Percentiles rank a stretch among this genome's conserved stretches.
phyloP scores from a whole-genome alignment of 805 yeast species.

The Pichia californica region DNA sequence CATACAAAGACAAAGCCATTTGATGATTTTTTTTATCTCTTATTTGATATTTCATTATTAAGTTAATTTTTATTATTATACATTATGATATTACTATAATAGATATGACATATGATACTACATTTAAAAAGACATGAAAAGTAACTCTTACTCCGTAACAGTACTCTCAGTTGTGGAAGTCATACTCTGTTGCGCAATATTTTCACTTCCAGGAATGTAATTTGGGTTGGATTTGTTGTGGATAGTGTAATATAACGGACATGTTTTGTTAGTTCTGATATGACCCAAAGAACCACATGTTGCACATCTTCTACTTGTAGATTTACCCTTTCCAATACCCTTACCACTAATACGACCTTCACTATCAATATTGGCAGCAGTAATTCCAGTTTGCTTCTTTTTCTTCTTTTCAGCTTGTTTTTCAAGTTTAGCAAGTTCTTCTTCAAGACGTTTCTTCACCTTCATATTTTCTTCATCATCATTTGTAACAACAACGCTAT shows the following conservation, averaged over 20 bases:
- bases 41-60: too few species aligned
- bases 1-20: too few species aligned
- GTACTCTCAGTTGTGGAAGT: neutral
- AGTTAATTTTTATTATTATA: too few species aligned
- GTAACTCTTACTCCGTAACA: too few species aligned
- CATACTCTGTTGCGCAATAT: conserved; percentile 9
- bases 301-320: conserved; percentile 78
- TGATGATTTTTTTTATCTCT: too few species aligned
- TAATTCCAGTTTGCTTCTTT: conserved; percentile 26
- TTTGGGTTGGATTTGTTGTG: conserved; percentile 32
- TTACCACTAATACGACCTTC: conserved; percentile 47
- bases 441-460: conserved; percentile 69
- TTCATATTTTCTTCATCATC: conserved; percentile 80
- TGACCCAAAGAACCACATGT: conserved; percentile 96
- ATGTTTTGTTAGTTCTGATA: conserved; percentile 82
- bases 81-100: too few species aligned
- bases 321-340: conserved; percentile 66
- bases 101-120: too few species aligned
- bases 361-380: conserved; percentile 30
- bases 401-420: conserved; percentile 56
- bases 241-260: conserved; percentile 71
- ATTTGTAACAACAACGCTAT: conserved; percentile 56
- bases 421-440: conserved; percentile 75
- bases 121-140: too few species aligned
- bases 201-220: conserved; percentile 29